Base-by-base conservation (phyloP, 768 basidiomycete species). In the Chalciporus chontae region DNA sequence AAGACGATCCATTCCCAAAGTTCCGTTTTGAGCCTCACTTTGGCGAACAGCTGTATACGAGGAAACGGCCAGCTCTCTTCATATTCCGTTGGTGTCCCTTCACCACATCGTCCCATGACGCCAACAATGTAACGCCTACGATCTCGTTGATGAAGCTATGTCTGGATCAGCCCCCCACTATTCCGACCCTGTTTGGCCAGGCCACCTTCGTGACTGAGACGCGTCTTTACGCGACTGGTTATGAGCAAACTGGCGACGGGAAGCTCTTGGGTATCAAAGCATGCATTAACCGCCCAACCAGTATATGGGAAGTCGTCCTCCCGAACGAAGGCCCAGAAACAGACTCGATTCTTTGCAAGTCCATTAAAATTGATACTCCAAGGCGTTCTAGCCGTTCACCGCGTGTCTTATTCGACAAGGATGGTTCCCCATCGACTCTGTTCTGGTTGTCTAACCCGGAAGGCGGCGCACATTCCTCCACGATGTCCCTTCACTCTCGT, bases 401-500 rank as follows among this genome's bases (percentile, higher is more conserved):
- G 0, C 79, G 83, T 9, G 60, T 81, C 32, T 54, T 76, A 15
- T 57, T 54, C 1, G 51, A 64, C 13, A 51, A 53, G 0, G 56
- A 62, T 21, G 57, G 59, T 0, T 58, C 57, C 4, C 55, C 65
- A 2, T 59, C 5, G 3, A 39, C 38, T 18, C 56, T 85, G 8
- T 63, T 82, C 39, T 87, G 80, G 77, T 57, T 87, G 9, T 74
- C 83, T 7, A 76, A 74, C 54, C 63, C 69, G 1, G 63, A 73
- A 2, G 84, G 83, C 0, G 85, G 85, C 4, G 69, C 84, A 0
- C 86, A 89, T 48, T 71, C 75, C 9, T 78, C 79, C 0, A 80
- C 81, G 6, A 71, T 78, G 0, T 65, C 74, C 1, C 64, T 89
- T 0, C 75, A 83, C 54, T 51, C 69, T 0, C 63, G 74, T 8